Evolutionary conservation across 345 rosid species (phyloP), one percentile per base, ranked within the genome.

Genomic region (Eutrema yunnanense): DNA sequence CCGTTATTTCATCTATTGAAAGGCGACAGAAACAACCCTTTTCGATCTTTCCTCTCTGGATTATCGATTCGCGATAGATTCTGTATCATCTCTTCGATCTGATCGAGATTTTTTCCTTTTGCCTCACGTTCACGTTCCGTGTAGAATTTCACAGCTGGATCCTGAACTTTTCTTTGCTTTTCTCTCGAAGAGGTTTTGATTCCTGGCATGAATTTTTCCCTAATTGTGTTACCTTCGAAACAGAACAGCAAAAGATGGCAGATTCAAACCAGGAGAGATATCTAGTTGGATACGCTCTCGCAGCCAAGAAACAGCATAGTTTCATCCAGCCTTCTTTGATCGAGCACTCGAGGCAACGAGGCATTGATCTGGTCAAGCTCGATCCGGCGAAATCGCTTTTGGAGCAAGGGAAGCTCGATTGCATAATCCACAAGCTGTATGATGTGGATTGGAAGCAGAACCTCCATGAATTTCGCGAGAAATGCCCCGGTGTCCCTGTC

Each of bases 381-480:
- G 87, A 86, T 67, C 83, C 83, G 8, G 14, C 71, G 8, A 80
- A 69, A 37, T 67, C 88, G 11, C 62, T 86, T 63, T 29, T 57
- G 29, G 83, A 82, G 13, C 93, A 88, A 81, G 90, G 87, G 7
- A 86, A 79, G 7, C 83, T 86, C 10, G 86, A 88, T 76, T 83
- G 86, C 82, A 30, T 88, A 65, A 78, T 84, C 79, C 93, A 88
- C 81, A 86, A 86, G 66, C 59, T 84, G 3, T 82, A 82, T 32
- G 90, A 74, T 63, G 47, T 27, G 6, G 72, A 84, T 32, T 88
- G 93, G 93, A 78, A 60, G 40, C 64, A 68, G 50, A 81, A 81
- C 5, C 80, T 86, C 11, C 55, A 27, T 6, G 41, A 62, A 2
- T 88, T 86, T 73, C 71, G 82, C 8, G 6, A 67, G 7, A 72